A percentile compares a stretch with the other conserved stretches of the same genome.
These are phyloP conservation scores for Cucurbita maxima DNA, from an alignment of 306 rosid species.

Conservation along the genomic window DNA sequence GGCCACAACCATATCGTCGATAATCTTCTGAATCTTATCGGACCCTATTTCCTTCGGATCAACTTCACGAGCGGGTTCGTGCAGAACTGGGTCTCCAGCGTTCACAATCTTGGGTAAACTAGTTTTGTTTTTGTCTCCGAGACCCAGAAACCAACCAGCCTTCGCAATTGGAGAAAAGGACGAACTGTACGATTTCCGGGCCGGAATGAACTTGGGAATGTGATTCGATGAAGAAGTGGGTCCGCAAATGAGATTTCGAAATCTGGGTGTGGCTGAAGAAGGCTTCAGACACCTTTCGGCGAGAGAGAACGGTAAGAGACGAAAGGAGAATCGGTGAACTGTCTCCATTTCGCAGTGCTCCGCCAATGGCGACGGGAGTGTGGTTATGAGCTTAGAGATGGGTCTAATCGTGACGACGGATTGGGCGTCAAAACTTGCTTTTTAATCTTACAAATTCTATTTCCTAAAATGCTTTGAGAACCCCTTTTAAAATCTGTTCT, in stretches of 20 bases:
- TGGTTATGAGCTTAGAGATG: neutral
- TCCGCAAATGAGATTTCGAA: conserved; percentile 3
- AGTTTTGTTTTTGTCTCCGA: conserved; percentile 31
- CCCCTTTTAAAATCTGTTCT: too few relatives aligned
- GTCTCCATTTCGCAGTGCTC: conserved; percentile 30
- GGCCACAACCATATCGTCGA: conserved; percentile 67
- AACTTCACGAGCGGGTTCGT: conserved; percentile 65
- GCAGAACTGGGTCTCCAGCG: conserved; percentile 91
- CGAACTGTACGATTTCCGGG: conserved; percentile 14
- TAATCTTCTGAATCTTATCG: conserved; percentile 63
- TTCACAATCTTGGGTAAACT: conserved; percentile 53
- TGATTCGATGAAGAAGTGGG: neutral
- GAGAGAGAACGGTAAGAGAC: conserved; percentile 18
- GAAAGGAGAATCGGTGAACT: conserved; percentile 25
- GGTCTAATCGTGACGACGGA: neutral
- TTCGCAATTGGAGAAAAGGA: conserved; percentile 22
- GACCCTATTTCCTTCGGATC: conserved; percentile 43
- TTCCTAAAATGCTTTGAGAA: too few relatives aligned
- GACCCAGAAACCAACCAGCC: conserved; percentile 83
- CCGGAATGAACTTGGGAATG: neutral
- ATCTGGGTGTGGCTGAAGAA: conserved; percentile 9
- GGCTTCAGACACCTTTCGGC: conserved; percentile 10
- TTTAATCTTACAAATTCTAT: too few relatives aligned
- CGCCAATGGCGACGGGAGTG: neutral
- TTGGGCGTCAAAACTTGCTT: neutral